Evolutionary conservation across 768 basidiomycete species (phyloP), one percentile per base, ranked within the genome.

Genomic region (Psilocybe sp.): DNA sequence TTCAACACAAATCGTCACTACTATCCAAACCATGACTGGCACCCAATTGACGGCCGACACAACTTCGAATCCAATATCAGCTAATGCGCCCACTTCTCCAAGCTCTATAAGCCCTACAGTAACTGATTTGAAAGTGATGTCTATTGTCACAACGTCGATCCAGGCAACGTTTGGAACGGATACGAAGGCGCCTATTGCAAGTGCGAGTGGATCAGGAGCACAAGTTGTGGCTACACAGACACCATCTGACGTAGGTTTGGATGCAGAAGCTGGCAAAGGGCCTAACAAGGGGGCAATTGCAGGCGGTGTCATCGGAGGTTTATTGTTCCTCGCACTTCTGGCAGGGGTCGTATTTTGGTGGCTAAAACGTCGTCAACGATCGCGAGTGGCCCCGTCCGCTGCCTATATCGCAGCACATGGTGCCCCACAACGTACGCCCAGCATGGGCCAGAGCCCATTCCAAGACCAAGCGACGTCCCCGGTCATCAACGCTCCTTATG

Each of bases 301-400:
- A 9, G 81, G 79, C 31, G 78, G 77, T 14, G 68, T 69, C n/a
- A 63, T 77, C 16, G 77, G 68, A 4, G 77, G 66, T 9, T 40
- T 79, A 3, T 52, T 74, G 2, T 61, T 66, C 7, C 47, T 74
- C 12, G 65, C 55, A 2, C 61, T 69, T 20, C 19, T 71, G 11
- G 64, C 45, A 9, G 69, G 51, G 8, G 44, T 58, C 14, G n/a
- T 60, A 9, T 47, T 54, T 13, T 57, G 60, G 55, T 50, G 49
- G 51, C 15, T 47, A 5, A 43, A 44, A 15, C 49, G 57, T 20
- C 46, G 55, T 11, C 53, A 46, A 2, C 52, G 56, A 20, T 41
- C 43, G 31, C 51, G 44, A n/a, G 50, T 50, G 18, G 51, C 60
- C 12, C 56, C 55, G 1, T 55, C 55, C n/a, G 47, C 56, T 8